Percentiles rank a stretch among this genome's conserved stretches.
Evolutionary conservation across 768 basidiomycete genomes (phyloP).

Genomic region (Serpula lacrymans): DNA sequence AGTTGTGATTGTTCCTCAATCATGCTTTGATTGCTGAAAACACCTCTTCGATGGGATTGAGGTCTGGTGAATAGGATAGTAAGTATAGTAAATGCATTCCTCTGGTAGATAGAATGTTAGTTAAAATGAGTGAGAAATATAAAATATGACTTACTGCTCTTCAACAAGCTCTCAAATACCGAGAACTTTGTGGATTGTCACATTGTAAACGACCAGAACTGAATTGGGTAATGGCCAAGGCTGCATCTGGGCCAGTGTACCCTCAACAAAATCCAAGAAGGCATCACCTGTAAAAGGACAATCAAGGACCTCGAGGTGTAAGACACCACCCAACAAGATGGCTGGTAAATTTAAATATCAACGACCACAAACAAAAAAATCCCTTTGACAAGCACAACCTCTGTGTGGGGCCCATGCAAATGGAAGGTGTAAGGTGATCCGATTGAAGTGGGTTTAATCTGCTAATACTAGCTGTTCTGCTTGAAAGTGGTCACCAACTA

Average conservation of each 20-base stretch:
- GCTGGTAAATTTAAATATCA: too few relatives aligned
- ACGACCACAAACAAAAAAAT: constrained; percentile 16
- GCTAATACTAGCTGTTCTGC: constrained; percentile 12
- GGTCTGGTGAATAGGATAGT: constrained; percentile 36
- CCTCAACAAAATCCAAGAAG: constrained; percentile 32
- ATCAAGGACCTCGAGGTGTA: constrained; percentile 24
- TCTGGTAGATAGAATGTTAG: too few relatives aligned
- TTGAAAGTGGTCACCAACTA: constrained; percentile 8
- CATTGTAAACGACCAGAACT: constrained; percentile 39
- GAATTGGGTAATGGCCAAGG: constrained; percentile 32
- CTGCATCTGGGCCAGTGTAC: constrained; percentile 33
- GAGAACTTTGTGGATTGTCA: constrained; percentile 27
- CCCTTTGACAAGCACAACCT: too few relatives aligned
- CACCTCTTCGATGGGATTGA: constrained; percentile 38
- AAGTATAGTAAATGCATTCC: constrained; percentile 27
- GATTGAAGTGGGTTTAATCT: too few relatives aligned
- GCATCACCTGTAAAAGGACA: constrained; percentile 23
- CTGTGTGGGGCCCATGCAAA: too few relatives aligned
- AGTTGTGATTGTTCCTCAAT: too few relatives aligned
- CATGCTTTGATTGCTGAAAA: constrained; percentile 34
- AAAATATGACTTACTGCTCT: constrained; percentile 23
- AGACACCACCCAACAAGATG: constrained; percentile 31
- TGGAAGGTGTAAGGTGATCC: too few relatives aligned
- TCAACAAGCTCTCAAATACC: constrained; percentile 26
- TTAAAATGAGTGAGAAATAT: too few relatives aligned